Conservation (phyloP, 169 alveolate genomes). For the Cryptosporidium tyzzeri region DNA sequence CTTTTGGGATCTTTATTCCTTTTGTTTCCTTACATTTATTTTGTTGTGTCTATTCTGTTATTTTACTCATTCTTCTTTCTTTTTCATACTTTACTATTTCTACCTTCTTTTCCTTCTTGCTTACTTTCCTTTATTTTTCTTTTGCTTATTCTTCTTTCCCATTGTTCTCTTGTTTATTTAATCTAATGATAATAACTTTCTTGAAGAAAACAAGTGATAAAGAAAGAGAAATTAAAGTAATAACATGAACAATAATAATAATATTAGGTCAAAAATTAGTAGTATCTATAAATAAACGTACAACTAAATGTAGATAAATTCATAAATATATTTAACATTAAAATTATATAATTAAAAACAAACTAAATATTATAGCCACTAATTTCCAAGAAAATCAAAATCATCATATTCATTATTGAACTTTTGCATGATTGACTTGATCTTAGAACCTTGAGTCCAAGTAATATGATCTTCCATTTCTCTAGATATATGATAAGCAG, state of each 20-base stretch:
- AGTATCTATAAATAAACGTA: not conserved
- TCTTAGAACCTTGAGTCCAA: constrained; percentile 96
- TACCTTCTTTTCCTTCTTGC: no score
- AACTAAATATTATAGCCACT: not conserved
- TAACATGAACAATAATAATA: no score
- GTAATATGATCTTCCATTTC: constrained; percentile 96
- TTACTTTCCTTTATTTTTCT: no score
- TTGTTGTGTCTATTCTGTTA: no score
- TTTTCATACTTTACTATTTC: no score
- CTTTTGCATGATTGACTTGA: constrained; percentile 87
- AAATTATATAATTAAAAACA: not conserved
- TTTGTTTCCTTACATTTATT: no score
- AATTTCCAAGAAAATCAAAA: constrained; percentile 84
- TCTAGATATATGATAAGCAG: constrained; percentile 95
- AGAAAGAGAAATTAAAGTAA: not conserved
- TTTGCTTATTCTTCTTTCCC: no score
- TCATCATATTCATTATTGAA: constrained; percentile 91
- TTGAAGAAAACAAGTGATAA: not conserved
- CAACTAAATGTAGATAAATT: not conserved
- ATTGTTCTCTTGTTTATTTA: no score
- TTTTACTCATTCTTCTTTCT: no score
- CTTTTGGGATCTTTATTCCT: no score
- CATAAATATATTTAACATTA: not conserved
- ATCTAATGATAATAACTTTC: no score
- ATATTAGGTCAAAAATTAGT: not conserved